Evolutionary conservation across 768 basidiomycete species (phyloP), one percentile per base, ranked within the genome.

Genomic region (Piloderma croceum): DNA sequence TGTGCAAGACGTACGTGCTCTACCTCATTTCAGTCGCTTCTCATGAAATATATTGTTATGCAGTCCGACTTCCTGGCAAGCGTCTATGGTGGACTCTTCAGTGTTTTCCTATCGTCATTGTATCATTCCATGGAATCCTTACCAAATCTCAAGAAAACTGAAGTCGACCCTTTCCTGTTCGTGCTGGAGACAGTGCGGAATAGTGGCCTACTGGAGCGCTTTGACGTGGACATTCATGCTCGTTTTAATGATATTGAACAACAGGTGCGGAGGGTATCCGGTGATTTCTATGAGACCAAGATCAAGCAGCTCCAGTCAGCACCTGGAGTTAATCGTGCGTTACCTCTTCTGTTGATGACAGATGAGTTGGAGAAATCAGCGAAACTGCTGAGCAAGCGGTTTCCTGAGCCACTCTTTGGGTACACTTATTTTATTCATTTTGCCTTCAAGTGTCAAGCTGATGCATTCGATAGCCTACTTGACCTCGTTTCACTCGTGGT

Each of bases 291-390:
- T 53, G 75, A 74, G 12, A 59, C 63, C 40, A 83, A 77, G 62
- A 73, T 78, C 49, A 68, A 73, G 31, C 78, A 82, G 50, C 67
- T 86, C 50, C 77, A 78, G 48, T 63, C 75, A 3, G 65, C 78
- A 5, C 84, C 85, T 4, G 88, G 87, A 1, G 83, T 85, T 10
- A 90, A 91, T 52, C 71, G 82, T 31, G 88, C 90, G 1, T 63
- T 90, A 24, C 90, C 90, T 1, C 64, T 93, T 25, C 63, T 94
- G 21, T 60, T 87, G 21, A 79, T 94, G 76, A 89, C 88, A 4
- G 83, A 86, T 34, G 93, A 94, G 64, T 64, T 96, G 2, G 90
- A 94, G 70, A 94, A 90, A 59, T 65, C 71, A 25, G 79, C 86
- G 13, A 92, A 93, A 60, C 64, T 73, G 19, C 69, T 94, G 24